Evolutionary conservation across 495 filamentous ascomycete genomes (phyloP).

Genomic region (Pseudomonodictys pantanalensis): DNA sequence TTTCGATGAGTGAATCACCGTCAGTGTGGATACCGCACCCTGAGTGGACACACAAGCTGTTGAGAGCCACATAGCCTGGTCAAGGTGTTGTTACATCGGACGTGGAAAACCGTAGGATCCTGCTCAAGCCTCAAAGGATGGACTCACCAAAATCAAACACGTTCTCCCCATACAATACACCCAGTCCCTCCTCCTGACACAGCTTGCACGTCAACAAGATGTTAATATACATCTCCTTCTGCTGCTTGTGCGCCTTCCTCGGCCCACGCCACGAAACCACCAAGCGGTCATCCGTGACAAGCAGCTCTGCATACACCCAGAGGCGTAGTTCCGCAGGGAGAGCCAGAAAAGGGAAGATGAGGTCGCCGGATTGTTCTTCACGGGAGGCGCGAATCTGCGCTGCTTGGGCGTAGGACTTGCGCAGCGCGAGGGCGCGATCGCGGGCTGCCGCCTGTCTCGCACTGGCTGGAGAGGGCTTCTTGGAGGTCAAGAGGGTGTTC

Average conservation of each 20-base stretch:
- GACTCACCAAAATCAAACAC: slow-evolving; percentile 27
- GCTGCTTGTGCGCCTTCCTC: slow-evolving; percentile 6
- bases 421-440: background rate
- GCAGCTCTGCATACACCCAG: slow-evolving; percentile 16
- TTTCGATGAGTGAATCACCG: too few species aligned
- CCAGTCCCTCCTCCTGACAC: slow-evolving; percentile 1
- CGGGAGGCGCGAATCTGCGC: background rate
- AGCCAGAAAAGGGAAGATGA: slow-evolving; percentile 17
- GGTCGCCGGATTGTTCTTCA: background rate
- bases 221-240: slow-evolving; percentile 11
- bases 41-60: too few species aligned
- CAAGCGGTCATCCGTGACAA: slow-evolving; percentile 18
- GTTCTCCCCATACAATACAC: slow-evolving; percentile 21
- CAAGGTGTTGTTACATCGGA: too few species aligned
- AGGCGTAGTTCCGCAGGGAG: slow-evolving; percentile 22
- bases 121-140: background rate
- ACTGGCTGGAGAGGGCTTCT: too few species aligned
- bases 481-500: too few species aligned
- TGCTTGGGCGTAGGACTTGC: background rate
- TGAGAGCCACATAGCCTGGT: too few species aligned
- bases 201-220: slow-evolving; percentile 11
- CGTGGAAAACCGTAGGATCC: too few species aligned
- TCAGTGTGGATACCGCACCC: too few species aligned
- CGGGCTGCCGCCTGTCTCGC: too few species aligned
- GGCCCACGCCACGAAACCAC: slow-evolving; percentile 2